Evolutionary conservation across 1,284 basidiomycete species (phyloP), one percentile per base, ranked within the genome.

Genomic region (Boletellus deceptivus): DNA sequence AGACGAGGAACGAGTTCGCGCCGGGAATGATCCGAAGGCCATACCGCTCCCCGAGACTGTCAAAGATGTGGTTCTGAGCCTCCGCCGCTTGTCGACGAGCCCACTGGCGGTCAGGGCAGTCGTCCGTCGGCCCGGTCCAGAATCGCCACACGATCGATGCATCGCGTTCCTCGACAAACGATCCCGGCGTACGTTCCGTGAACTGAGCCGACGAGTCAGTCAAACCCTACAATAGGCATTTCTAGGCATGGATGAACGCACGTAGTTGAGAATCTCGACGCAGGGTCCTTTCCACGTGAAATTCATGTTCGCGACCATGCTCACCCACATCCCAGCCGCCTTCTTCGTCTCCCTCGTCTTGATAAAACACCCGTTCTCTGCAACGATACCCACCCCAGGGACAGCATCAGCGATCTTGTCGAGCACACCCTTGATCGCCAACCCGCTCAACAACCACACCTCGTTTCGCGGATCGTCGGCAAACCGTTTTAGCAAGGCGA

Each of bases 51-150:
- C 89, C 89, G 25, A 91, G 78, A 60, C 85, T 86, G 66, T 91
- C 90, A 65, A 89, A 93, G 56, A 94, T 90, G 64, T 93, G 87
- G 68, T 93, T 93, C 69, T 93, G 91, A 22, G 91, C 91, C 67
- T 93, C 92, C 0, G 89, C 89, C 2, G 91, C 90, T 66, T 93
- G 91, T 22, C 91, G 74, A 25, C 85, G 78, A 0, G 90, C 90
- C 91, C 91, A 93, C 55, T 81, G 81, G 9, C 82, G 76, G 59
- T 86, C 84, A 1, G 78, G 68, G 34, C 75, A 72, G 3, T 65
- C 58, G 17, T 74, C 70, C 3, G 72, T 69, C 16, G 70, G 60
- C 4, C 77, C 81, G 3, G 80, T 83, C 82, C 84, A 90, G 75
- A 88, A 94, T 2, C 89, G 79, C 89, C 90, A 93, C 5, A 91